phyloP scores from a whole-genome alignment of 108 stramenopile species.

The Pelagomonas calceolata region DNA sequence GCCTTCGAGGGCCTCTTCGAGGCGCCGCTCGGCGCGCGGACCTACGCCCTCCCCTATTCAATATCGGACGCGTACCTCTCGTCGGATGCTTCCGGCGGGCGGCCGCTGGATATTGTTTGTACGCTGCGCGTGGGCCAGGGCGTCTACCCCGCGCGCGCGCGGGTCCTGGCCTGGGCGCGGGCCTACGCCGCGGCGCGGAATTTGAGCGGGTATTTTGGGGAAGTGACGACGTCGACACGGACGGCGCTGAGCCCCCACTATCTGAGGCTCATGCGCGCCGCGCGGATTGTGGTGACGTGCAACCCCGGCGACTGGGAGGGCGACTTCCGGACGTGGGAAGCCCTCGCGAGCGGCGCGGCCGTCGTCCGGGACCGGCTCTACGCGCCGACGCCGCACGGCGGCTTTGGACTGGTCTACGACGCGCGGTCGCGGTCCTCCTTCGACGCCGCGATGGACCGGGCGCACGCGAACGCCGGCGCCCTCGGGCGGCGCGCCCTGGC shows the following conservation, averaged over 20 bases:
- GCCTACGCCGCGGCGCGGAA: not conserved
- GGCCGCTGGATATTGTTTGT: constrained; percentile 12
- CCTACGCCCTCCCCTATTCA: constrained; percentile 3
- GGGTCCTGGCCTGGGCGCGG: not conserved
- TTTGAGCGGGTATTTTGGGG: not conserved
- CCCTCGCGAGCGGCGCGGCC: constrained; percentile 8
- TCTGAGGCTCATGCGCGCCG: constrained; percentile 1
- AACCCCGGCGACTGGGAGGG: constrained; percentile 20
- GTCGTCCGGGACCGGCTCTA: constrained; percentile 10
- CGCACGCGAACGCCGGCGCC: too few species aligned
- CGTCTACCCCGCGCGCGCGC: constrained; percentile 4
- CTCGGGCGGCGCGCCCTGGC: too few species aligned
- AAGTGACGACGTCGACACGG: not conserved
- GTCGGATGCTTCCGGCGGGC: too few species aligned
- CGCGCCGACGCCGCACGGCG: not conserved
- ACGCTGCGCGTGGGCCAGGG: not conserved
- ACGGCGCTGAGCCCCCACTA: not conserved
- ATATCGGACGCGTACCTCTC: constrained; percentile 3
- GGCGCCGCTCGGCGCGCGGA: too few species aligned
- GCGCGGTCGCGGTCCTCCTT: not conserved
- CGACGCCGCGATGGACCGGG: too few species aligned
- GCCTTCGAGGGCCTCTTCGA: not conserved
- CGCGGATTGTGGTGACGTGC: constrained; percentile 13
- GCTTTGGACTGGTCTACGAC: not conserved
- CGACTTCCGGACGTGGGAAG: constrained; percentile 15